Percentiles rank a stretch among this genome's conserved stretches.
Conservation (phyloP, 495 filamentous ascomycete species). For the Penicillium antarcticum region DNA sequence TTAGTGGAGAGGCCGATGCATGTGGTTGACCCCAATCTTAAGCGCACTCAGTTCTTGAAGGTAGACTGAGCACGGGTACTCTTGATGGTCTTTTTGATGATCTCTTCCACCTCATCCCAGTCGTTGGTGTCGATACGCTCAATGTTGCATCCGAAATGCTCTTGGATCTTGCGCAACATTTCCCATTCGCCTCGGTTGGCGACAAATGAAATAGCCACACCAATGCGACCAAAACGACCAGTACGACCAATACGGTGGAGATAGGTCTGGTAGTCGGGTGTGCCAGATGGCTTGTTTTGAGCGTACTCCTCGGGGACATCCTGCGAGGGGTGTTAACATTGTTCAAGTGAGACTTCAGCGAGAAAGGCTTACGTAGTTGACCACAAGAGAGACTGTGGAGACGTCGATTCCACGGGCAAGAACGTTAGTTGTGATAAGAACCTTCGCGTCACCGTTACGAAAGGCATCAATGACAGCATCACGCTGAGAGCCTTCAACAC, state of each 20-base stretch:
- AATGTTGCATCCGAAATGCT: conserved; percentile 62
- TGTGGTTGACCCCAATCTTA: not conserved
- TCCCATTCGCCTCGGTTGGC: conserved; percentile 71
- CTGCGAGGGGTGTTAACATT: conserved; percentile 25
- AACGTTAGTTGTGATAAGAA: conserved; percentile 98
- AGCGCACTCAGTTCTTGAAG: conserved; percentile 26
- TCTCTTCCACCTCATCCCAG: conserved; percentile 82
- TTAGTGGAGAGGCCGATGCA: not conserved
- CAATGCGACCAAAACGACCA: conserved; percentile 95
- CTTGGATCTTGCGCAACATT: conserved; percentile 71
- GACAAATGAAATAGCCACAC: conserved; percentile 90
- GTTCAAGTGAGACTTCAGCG: not conserved
- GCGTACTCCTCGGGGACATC: conserved; percentile 52
- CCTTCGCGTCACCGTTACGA: conserved; percentile 81
- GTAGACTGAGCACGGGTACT: conserved; percentile 65
- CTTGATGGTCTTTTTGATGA: conserved; percentile 80
- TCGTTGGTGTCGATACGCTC: conserved; percentile 61
- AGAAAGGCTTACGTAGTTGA: conserved; percentile 69
- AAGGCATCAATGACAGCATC: conserved; percentile 86
- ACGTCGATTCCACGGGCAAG: conserved; percentile 97
- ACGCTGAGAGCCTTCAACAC: conserved; percentile 75
- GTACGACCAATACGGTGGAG: conserved; percentile 98
- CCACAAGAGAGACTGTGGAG: conserved; percentile 91
- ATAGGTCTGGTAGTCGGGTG: conserved; percentile 86
- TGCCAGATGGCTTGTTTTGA: conserved; percentile 22